These are phyloP conservation scores for Gossypium arboreum DNA, from an alignment of 345 rosid species.

Conservation along the genomic window DNA sequence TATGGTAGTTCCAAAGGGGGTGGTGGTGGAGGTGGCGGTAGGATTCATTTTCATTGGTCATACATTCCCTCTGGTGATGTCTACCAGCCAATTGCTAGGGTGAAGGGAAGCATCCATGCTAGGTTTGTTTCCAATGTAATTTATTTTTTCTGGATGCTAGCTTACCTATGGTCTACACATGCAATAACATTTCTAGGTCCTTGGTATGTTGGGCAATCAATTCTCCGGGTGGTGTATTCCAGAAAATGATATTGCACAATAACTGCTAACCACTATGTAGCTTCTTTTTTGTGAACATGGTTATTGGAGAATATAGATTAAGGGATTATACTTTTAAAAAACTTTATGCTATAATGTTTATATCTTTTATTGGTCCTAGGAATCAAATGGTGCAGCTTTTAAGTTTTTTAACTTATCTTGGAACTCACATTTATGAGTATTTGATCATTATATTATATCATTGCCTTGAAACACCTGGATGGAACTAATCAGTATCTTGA, in stretches of 20 bases:
- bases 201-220: not conserved
- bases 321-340: no score
- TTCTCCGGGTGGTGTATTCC: not conserved
- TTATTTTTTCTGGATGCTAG: not conserved
- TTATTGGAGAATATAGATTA: no score
- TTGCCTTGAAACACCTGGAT: not conserved
- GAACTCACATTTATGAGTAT: not conserved
- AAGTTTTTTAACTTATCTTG: not conserved
- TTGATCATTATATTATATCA: not conserved
- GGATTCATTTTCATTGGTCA: slow-evolving; percentile 98
- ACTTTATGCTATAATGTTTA: not conserved
- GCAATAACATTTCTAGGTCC: not conserved
- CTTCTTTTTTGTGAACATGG: no score
- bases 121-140: slow-evolving; percentile 42
- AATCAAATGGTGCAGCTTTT: no score
- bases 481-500: not conserved
- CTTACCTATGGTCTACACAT: not conserved
- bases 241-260: not conserved
- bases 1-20: slow-evolving; percentile 66
- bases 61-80: slow-evolving; percentile 94
- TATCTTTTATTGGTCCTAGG: not conserved
- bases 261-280: not conserved
- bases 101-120: slow-evolving; percentile 62
- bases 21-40: slow-evolving; percentile 99
- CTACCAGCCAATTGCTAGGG: slow-evolving; percentile 91